Percentiles rank a stretch among this genome's conserved stretches.
phyloP scores from a whole-genome alignment of 2,329 filamentous ascomycete species.

The Pseudopyrenochaeta lycopersici region DNA sequence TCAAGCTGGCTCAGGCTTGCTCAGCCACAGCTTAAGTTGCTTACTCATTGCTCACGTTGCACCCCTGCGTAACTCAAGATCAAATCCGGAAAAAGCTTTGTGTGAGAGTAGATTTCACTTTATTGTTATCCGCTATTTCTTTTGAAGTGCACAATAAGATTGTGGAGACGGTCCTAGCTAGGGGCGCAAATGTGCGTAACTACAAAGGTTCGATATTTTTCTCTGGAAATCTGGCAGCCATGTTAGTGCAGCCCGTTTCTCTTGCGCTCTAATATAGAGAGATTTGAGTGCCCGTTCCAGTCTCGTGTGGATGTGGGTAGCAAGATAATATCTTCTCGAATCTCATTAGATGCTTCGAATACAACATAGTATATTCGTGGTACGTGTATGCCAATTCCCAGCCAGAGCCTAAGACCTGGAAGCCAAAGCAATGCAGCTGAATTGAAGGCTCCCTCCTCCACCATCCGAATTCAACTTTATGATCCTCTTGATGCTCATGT shows the following conservation, averaged over 20 bases:
- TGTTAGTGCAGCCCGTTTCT: conserved; percentile 11
- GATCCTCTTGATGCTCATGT: conserved; percentile 69
- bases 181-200: no score
- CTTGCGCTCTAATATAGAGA: conserved; percentile 8
- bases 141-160: no score
- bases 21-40: conserved; percentile 8
- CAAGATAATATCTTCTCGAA: conserved; percentile 18
- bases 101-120: background rate
- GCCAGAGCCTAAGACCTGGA: conserved; percentile 42
- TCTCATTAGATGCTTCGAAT: conserved; percentile 14
- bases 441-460: conserved; percentile 64
- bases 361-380: conserved; percentile 12
- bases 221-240: conserved; percentile 10
- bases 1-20: conserved; percentile 8
- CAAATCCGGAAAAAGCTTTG: background rate
- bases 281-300: conserved; percentile 7
- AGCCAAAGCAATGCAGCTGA: conserved; percentile 66
- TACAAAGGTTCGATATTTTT: conserved; percentile 13
- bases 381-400: conserved; percentile 10
- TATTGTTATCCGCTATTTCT: background rate
- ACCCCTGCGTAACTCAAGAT: background rate
- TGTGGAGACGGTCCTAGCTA: no score
- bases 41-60: background rate
- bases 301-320: conserved; percentile 14
- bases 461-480: conserved; percentile 61